These are phyloP conservation scores for Cornus kousa DNA, from an alignment of 148 eudicot genomes.

Conservation along the genomic window DNA sequence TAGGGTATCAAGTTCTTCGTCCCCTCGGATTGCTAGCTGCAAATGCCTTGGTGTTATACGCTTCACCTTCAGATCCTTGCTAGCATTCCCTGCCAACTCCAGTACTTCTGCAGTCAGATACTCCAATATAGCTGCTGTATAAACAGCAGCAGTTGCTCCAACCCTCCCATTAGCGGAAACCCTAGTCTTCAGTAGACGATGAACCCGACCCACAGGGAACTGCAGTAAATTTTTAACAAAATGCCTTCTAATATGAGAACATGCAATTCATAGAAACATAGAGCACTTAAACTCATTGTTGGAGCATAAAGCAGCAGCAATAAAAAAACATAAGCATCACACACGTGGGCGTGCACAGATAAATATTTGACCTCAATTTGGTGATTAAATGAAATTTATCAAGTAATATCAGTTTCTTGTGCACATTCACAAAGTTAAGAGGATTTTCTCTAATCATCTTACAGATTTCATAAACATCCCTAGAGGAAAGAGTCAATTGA, in stretches of 20 bases:
- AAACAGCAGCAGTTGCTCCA: constrained; percentile 2
- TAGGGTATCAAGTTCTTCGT: not conserved
- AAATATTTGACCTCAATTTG: not conserved
- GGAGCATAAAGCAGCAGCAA: not conserved
- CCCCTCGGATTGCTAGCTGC: not conserved
- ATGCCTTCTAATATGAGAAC: not conserved
- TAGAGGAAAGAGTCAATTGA: not conserved
- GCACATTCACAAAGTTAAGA: not conserved
- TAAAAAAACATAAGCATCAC: not conserved
- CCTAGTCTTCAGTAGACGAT: constrained; percentile 20
- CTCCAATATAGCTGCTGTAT: constrained; percentile 5
- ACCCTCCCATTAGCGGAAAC: not conserved
- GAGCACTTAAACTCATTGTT: not conserved
- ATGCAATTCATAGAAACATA: not conserved
- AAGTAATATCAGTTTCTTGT: not conserved
- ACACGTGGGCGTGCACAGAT: not conserved
- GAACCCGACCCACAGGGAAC: constrained; percentile 26
- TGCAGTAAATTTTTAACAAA: not conserved
- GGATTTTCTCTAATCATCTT: not conserved
- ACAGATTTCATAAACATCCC: not conserved
- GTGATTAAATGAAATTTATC: not conserved
- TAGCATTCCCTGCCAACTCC: not conserved
- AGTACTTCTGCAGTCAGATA: constrained; percentile 1
- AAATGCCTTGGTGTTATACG: constrained; percentile 3
- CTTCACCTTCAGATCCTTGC: not conserved